Conservation (phyloP, 2,329 filamentous ascomycete genomes). For the Trichoderma sp. region DNA sequence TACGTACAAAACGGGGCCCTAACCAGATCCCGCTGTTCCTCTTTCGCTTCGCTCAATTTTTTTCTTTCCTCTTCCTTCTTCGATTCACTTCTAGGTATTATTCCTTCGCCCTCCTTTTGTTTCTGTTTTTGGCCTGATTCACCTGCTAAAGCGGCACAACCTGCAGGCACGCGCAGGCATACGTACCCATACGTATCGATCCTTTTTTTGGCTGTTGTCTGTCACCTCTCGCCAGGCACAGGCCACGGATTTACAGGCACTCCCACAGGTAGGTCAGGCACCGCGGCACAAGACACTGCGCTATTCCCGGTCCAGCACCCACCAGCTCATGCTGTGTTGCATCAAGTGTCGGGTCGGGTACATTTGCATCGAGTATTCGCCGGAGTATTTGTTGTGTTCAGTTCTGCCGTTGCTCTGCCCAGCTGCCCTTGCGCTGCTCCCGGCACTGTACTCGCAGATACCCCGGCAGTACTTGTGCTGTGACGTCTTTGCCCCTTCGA, state of each 20-base stretch:
- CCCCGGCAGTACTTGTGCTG: not conserved
- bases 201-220: not conserved
- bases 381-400: not conserved
- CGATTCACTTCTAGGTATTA: not conserved
- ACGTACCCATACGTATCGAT: not conserved
- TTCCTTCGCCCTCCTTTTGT: not conserved
- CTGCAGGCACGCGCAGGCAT: slow-evolving; percentile 13
- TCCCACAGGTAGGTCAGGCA: slow-evolving; percentile 8
- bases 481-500: slow-evolving; percentile 11
- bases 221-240: not conserved
- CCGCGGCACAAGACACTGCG: slow-evolving; percentile 9
- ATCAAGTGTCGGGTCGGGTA: not conserved
- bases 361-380: not conserved
- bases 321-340: slow-evolving; percentile 1
- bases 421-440: not conserved
- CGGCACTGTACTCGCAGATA: not conserved
- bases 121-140: not conserved
- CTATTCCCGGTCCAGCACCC: slow-evolving; percentile 6
- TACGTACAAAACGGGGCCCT: slow-evolving; percentile 15
- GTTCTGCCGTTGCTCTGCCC: not conserved
- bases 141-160: not conserved
- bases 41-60: slow-evolving; percentile 1
- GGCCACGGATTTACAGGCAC: not conserved
- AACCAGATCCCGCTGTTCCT: slow-evolving; percentile 14
- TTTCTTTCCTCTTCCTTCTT: not conserved